Evolutionary conservation across 306 rosid genomes (phyloP).

Genomic region (Hylodesmum podocarpum): DNA sequence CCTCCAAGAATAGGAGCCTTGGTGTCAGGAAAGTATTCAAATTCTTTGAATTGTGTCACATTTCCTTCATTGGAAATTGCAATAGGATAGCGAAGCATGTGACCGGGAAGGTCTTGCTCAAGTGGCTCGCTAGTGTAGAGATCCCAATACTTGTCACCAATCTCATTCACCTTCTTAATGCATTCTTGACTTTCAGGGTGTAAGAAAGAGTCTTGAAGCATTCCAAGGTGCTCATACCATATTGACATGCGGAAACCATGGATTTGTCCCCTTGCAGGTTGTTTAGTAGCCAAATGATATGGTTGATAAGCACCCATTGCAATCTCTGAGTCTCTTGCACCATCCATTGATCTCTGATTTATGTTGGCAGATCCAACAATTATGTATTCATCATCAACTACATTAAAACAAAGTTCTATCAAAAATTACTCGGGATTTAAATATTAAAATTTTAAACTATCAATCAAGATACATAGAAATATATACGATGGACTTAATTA

Average conservation of each 20-base stretch:
- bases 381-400: constrained; percentile 76
- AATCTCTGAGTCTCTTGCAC: constrained; percentile 63
- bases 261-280: constrained; percentile 56
- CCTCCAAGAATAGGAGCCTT: constrained; percentile 50
- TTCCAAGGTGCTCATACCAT: constrained; percentile 70
- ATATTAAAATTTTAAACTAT: no score
- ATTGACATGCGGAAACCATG: constrained; percentile 64
- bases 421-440: no score
- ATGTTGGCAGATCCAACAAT: constrained; percentile 71
- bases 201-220: constrained; percentile 44
- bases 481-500: no score
- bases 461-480: no score
- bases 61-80: constrained; percentile 35
- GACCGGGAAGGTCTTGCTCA: constrained; percentile 46
- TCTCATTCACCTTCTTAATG: not conserved
- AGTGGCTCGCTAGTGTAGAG: constrained; percentile 9
- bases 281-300: constrained; percentile 36
- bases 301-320: constrained; percentile 74
- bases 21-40: constrained; percentile 55
- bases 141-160: not conserved
- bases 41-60: constrained; percentile 32
- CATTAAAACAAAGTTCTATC: not conserved
- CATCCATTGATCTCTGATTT: constrained; percentile 77
- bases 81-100: constrained; percentile 50
- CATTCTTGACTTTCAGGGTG: constrained; percentile 57